These are phyloP conservation scores for Geoglossum cookeanum DNA, from an alignment of 2,329 filamentous ascomycete species.

Conservation along the genomic window DNA sequence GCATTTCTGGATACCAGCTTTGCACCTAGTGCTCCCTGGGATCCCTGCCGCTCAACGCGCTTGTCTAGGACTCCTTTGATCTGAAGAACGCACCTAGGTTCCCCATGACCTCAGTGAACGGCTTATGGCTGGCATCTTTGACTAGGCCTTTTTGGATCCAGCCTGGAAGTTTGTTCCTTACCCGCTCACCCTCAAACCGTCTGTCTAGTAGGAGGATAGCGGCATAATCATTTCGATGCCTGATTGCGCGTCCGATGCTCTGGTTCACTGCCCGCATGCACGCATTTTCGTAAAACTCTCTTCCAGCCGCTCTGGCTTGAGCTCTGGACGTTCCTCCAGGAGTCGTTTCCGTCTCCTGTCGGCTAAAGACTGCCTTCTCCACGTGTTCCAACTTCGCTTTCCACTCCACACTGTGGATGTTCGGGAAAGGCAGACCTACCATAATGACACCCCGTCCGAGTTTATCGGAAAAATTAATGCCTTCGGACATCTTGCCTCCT, in stretches of 20 bases:
- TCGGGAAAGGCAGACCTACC: conserved; percentile 85
- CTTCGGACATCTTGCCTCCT: conserved; percentile 86
- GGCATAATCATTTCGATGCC: conserved; percentile 77
- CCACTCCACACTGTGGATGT: conserved; percentile 78
- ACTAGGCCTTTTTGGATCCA: conserved; percentile 45
- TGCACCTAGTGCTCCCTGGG: not conserved
- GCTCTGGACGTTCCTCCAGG: not conserved
- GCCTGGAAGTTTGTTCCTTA: conserved; percentile 60
- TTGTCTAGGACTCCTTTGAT: not conserved
- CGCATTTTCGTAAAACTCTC: conserved; percentile 80
- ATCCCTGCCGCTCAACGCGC: no score
- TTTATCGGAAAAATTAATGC: conserved; percentile 90
- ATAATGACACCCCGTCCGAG: conserved; percentile 80
- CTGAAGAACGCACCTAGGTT: conserved; percentile 1
- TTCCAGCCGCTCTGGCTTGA: conserved; percentile 27
- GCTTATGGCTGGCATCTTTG: not conserved
- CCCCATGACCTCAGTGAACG: conserved; percentile 1
- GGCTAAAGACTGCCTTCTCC: conserved; percentile 35
- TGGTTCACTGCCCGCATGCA: conserved; percentile 97
- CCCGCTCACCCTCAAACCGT: conserved; percentile 54
- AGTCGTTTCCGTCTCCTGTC: not conserved
- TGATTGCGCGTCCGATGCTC: conserved; percentile 79
- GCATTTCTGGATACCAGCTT: not conserved
- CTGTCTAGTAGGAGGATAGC: conserved; percentile 71
- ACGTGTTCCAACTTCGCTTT: conserved; percentile 80